phyloP scores from a whole-genome alignment of 495 filamentous ascomycete species.

The Oleoguttula mirabilis region DNA sequence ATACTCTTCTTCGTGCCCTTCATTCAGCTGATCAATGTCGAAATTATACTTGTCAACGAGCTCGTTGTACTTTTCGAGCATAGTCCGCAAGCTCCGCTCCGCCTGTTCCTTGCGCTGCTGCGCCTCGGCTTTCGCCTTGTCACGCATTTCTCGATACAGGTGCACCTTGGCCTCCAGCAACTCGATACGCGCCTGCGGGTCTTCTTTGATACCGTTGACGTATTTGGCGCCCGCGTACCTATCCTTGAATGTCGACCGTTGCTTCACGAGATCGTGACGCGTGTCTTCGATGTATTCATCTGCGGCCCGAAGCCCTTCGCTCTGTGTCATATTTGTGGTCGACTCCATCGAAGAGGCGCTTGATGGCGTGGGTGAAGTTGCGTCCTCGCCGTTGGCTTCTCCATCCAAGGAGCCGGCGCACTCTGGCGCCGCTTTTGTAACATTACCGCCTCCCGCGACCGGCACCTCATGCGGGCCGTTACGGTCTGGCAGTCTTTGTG shows the following conservation, averaged over 20 bases:
- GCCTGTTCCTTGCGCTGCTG: background rate
- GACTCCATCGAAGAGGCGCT: constrained; percentile 7
- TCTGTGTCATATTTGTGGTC: constrained; percentile 3
- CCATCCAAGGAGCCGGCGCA: background rate
- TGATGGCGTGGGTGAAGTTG: background rate
- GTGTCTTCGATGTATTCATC: background rate
- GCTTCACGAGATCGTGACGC: background rate
- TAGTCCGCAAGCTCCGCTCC: background rate
- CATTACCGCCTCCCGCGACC: no score
- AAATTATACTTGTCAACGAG: no score
- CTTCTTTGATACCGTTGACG: background rate
- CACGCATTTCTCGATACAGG: background rate
- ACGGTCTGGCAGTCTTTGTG: no score
- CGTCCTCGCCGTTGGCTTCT: background rate
- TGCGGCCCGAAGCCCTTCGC: background rate
- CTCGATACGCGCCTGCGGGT: background rate
- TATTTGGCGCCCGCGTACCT: background rate
- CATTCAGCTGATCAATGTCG: no score
- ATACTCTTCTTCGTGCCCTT: no score
- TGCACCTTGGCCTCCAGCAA: constrained; percentile 1
- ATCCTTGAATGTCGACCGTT: background rate
- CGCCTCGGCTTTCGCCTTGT: background rate
- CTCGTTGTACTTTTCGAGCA: background rate
- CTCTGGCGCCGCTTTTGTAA: background rate
- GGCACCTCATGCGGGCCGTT: no score